A percentile compares a stretch with the other conserved stretches of the same genome.
These are phyloP conservation scores for Dalbergia cultrata DNA, from an alignment of 306 rosid species.

Conservation along the genomic window DNA sequence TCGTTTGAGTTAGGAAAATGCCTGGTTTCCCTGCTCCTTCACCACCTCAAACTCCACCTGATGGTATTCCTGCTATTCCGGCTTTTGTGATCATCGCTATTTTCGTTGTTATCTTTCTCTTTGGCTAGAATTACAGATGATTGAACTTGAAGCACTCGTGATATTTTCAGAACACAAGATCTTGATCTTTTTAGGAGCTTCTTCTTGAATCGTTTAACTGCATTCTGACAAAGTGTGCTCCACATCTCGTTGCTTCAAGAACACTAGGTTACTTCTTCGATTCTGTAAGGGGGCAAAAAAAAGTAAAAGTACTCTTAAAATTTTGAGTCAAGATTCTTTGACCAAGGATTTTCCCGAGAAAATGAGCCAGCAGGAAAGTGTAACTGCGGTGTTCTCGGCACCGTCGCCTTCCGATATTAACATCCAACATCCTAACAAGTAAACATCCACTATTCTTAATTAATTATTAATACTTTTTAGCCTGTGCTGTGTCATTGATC, in stretches of 20 bases:
- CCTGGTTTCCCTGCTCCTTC: not conserved
- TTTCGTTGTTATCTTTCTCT: not conserved
- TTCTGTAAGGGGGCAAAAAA: not conserved
- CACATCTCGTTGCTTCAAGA: conserved; percentile 12
- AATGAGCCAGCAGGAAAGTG: conserved; percentile 42
- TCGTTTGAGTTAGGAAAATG: conserved; percentile 25
- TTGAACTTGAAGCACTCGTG: not conserved
- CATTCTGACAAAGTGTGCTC: conserved; percentile 4
- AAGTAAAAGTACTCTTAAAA: not conserved
- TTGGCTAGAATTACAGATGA: not conserved
- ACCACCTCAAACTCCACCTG: not conserved
- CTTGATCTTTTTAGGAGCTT: conserved; percentile 37
- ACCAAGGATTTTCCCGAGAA: conserved; percentile 44
- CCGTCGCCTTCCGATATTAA: conserved; percentile 14
- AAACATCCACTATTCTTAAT: conserved; percentile 25
- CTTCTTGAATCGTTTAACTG: conserved; percentile 5
- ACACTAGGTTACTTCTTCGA: conserved; percentile 22
- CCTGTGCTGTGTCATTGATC: not conserved
- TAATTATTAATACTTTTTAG: not conserved
- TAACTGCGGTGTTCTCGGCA: conserved; percentile 16
- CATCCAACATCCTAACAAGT: conserved; percentile 48
- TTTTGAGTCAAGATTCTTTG: conserved; percentile 35
- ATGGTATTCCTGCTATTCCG: not conserved
- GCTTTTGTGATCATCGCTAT: not conserved
- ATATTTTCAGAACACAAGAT: conserved; percentile 8